These are phyloP conservation scores for Adansonia madagascariensis DNA, from an alignment of 441 rosid genomes.

Conservation along the genomic window DNA sequence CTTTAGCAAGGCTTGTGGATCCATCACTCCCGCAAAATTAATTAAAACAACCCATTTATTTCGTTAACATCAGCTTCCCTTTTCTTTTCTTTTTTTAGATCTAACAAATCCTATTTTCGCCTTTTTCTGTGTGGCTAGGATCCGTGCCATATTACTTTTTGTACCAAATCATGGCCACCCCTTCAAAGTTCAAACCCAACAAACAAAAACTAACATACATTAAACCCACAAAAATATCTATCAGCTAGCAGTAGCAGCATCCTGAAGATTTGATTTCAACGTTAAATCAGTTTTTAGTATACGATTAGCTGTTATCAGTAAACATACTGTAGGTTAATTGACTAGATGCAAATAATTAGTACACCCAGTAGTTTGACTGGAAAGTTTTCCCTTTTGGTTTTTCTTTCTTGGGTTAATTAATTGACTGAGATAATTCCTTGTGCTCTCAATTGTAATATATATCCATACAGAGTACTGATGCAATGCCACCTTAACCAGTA, in stretches of 20 bases:
- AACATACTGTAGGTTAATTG: conserved; percentile 1
- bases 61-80: not conserved
- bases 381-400: too few species aligned
- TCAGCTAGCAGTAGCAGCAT: too few species aligned
- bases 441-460: not conserved
- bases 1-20: not conserved
- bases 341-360: not conserved
- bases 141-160: not conserved
- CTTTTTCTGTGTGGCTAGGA: not conserved
- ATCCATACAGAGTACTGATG: not conserved
- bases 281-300: conserved; percentile 5
- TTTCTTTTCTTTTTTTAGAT: not conserved
- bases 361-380: not conserved
- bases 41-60: not conserved
- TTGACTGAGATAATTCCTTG: too few species aligned
- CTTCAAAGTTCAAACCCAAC: not conserved
- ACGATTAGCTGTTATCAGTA: conserved; percentile 9
- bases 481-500: not conserved
- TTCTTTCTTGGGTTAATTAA: not conserved
- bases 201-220: not conserved
- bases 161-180: too few species aligned
- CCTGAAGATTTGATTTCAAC: not conserved
- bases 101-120: not conserved
- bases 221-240: not conserved
- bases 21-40: conserved; percentile 8